phyloP scores from a whole-genome alignment of 2,329 filamentous ascomycete genomes.

The Anthostomella pinea region DNA sequence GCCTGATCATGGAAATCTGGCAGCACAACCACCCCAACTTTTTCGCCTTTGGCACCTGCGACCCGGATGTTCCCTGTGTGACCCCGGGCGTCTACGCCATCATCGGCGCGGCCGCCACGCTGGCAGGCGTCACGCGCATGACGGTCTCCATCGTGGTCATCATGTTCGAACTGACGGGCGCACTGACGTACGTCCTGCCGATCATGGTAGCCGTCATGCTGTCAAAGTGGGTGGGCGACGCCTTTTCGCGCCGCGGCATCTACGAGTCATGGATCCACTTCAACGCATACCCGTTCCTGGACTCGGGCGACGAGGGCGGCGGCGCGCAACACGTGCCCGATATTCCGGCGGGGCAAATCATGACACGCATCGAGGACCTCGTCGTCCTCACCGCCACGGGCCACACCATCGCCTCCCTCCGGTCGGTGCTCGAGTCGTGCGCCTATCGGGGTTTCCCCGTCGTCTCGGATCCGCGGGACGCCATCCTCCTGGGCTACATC shows the following conservation, averaged over 20 bases:
- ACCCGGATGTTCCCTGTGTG: slow-evolving; percentile 82
- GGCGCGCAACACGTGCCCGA: slow-evolving; percentile 60
- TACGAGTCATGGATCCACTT: slow-evolving; percentile 98
- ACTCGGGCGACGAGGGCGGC: slow-evolving; percentile 75
- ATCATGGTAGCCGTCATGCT: slow-evolving; percentile 99
- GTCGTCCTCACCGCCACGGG: slow-evolving; percentile 83
- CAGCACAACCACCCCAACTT: slow-evolving; percentile 75
- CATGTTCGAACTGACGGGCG: slow-evolving; percentile 97
- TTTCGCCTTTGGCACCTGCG: slow-evolving; percentile 75
- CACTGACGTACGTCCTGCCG: slow-evolving; percentile 90
- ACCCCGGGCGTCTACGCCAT: slow-evolving; percentile 96
- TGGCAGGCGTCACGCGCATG: slow-evolving; percentile 91
- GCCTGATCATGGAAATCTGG: slow-evolving; percentile 86
- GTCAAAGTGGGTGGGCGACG: slow-evolving; percentile 96
- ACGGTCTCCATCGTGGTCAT: slow-evolving; percentile 98
- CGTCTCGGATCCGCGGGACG: slow-evolving; percentile 72
- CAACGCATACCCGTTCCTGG: slow-evolving; percentile 92
- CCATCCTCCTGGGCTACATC: slow-evolving; percentile 87
- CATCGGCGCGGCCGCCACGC: slow-evolving; percentile 89
- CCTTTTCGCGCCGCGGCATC: slow-evolving; percentile 87
- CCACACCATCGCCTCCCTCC: slow-evolving; percentile 78
- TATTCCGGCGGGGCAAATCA: slow-evolving; percentile 80
- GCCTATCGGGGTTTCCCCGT: slow-evolving; percentile 90
- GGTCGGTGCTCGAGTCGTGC: slow-evolving; percentile 67
- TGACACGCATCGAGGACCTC: slow-evolving; percentile 90